Percentiles rank a stretch among this genome's conserved stretches.
Evolutionary conservation across 768 basidiomycete genomes (phyloP).

Genomic region (Pleurotus cornucopiae): DNA sequence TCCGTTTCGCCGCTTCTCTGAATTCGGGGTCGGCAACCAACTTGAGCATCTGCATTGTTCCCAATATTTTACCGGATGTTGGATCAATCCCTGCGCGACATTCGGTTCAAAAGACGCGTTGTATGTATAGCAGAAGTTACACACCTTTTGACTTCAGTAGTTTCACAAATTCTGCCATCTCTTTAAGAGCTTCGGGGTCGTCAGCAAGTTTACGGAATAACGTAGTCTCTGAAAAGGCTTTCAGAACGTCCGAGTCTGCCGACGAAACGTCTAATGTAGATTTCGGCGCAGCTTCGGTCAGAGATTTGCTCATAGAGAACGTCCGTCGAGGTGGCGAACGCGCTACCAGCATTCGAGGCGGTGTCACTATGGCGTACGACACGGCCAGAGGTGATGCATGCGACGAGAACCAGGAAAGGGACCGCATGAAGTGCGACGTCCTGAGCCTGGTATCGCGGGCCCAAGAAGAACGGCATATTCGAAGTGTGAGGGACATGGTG

Average conservation of each 20-base stretch:
- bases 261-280: neutral
- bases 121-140: constrained; percentile 4
- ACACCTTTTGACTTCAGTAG: constrained; percentile 47
- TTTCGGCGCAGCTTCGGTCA: neutral
- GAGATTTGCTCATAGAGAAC: neutral
- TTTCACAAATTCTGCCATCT: constrained; percentile 40
- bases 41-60: constrained; percentile 49
- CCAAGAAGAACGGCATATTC: neutral
- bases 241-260: constrained; percentile 21
- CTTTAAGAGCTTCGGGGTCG: constrained; percentile 45
- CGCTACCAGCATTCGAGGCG: neutral
- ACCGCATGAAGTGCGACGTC: neutral
- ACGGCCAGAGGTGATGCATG: neutral
- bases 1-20: constrained; percentile 36
- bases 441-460: neutral
- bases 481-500: neutral
- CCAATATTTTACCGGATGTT: constrained; percentile 37
- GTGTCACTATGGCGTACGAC: neutral
- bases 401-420: neutral
- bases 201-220: constrained; percentile 44
- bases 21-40: constrained; percentile 52
- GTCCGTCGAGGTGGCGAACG: neutral
- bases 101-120: neutral
- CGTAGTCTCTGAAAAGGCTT: constrained; percentile 39
- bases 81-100: constrained; percentile 42